Evolutionary conservation across 148 eudicot species (phyloP).

Genomic region (Cornus controversa): DNA sequence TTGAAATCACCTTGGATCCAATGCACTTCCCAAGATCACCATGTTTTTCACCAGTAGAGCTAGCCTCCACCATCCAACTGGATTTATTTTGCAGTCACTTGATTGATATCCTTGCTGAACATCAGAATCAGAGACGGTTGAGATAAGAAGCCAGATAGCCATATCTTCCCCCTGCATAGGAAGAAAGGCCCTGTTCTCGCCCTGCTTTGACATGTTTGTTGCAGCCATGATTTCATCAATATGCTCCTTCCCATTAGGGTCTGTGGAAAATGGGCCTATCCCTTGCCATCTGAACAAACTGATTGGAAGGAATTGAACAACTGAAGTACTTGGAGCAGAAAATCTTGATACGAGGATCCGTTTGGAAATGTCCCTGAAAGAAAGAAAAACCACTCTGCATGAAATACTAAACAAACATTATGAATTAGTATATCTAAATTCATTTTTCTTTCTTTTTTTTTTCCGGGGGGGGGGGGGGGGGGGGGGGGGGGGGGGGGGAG

Average conservation of each 20-base stretch:
- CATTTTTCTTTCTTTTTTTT: not conserved
- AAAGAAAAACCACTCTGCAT: not conserved
- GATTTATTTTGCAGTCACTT: slow-evolving; percentile 25
- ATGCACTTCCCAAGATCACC: slow-evolving; percentile 56
- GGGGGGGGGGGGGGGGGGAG: not conserved
- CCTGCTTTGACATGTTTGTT: slow-evolving; percentile 33
- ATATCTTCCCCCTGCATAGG: slow-evolving; percentile 46
- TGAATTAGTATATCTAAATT: not conserved
- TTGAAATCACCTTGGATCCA: slow-evolving; percentile 62
- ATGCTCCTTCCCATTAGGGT: slow-evolving; percentile 30
- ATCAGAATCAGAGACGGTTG: slow-evolving; percentile 37
- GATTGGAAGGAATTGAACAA: slow-evolving; percentile 56
- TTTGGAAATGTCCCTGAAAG: slow-evolving; percentile 65
- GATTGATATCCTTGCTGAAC: slow-evolving; percentile 32
- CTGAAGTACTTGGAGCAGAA: slow-evolving; percentile 67
- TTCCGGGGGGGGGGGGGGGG: not conserved
- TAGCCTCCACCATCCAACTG: slow-evolving; percentile 68
- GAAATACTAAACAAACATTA: not conserved
- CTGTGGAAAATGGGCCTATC: slow-evolving; percentile 24
- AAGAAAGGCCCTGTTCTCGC: slow-evolving; percentile 17
- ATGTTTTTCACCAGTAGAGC: slow-evolving; percentile 59
- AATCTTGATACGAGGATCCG: slow-evolving; percentile 62
- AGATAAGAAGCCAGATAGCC: slow-evolving; percentile 69
- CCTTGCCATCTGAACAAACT: slow-evolving; percentile 58
- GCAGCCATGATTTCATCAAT: slow-evolving; percentile 50